Percentiles rank a stretch among this genome's conserved stretches.
Evolutionary conservation across 176 grass and related monocot species (phyloP).

Genomic region (Avena atlantica): DNA sequence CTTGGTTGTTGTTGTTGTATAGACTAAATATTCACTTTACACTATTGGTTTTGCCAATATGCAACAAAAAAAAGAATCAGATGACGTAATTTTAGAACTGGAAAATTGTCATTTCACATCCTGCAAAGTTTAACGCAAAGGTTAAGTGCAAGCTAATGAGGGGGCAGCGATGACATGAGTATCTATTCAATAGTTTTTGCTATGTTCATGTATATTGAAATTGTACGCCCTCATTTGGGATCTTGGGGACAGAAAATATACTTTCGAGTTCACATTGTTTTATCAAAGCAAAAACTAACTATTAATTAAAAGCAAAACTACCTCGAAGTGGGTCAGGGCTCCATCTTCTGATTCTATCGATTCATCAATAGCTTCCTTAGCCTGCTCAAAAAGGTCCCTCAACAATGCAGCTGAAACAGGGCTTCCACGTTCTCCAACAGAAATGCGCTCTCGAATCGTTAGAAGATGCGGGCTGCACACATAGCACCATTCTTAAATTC

Average conservation of each 20-base stretch:
- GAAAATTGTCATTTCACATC: not conserved
- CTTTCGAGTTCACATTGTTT: not conserved
- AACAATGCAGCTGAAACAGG: slow-evolving; percentile 66
- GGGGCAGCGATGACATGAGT: not conserved
- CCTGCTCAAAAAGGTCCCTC: slow-evolving; percentile 54
- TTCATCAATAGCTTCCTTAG: slow-evolving; percentile 74
- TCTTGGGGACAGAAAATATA: not conserved
- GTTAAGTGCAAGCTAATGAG: not conserved
- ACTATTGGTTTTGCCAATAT: not conserved
- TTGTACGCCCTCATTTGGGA: not conserved
- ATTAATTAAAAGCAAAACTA: slow-evolving; percentile 33
- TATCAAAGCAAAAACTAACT: not conserved
- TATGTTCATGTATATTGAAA: not conserved
- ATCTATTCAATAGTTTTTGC: not conserved
- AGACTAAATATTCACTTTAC: not conserved
- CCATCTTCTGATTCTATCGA: slow-evolving; percentile 80
- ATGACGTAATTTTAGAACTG: not conserved
- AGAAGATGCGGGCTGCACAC: slow-evolving; percentile 80
- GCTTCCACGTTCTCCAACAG: slow-evolving; percentile 68
- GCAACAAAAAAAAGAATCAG: not conserved
- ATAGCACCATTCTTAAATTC: not conserved
- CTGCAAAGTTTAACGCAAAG: not conserved
- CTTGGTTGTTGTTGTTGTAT: not conserved
- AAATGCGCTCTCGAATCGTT: slow-evolving; percentile 84
- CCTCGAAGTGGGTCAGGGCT: slow-evolving; percentile 88